Evolutionary conservation across 208 protist species (phyloP).

Genomic region (Porcisia deanei): DNA sequence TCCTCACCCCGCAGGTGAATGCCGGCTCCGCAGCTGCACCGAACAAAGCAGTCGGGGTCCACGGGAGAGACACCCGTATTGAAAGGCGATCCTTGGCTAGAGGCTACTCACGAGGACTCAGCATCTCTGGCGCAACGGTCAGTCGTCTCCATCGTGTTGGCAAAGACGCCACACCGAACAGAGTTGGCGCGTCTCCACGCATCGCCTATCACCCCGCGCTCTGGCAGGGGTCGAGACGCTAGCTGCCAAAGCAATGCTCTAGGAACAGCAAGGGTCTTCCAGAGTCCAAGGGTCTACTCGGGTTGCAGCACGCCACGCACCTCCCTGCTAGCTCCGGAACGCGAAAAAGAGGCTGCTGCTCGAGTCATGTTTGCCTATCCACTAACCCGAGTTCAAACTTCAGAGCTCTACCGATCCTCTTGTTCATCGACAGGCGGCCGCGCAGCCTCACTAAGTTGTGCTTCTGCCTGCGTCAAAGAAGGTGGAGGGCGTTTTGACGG

Average conservation of each 20-base stretch:
- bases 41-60: background rate
- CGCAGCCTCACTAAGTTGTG: background rate
- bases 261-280: background rate
- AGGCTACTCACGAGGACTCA: background rate
- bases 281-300: background rate
- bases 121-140: background rate
- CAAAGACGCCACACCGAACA: slow-evolving; percentile 1
- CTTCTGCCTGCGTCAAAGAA: background rate
- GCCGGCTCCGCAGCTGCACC: background rate
- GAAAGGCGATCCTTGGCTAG: background rate
- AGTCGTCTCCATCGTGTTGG: background rate
- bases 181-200: background rate
- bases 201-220: background rate
- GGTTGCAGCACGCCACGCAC: background rate
- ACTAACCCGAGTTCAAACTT: background rate
- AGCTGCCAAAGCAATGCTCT: background rate
- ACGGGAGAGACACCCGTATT: background rate
- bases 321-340: background rate
- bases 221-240: background rate
- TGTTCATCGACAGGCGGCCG: background rate
- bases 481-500: background rate
- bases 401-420: background rate
- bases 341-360: background rate
- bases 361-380: background rate
- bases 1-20: background rate